Evolutionary conservation across 306 rosid genomes (phyloP).

Genomic region (Luffa acutangula): DNA sequence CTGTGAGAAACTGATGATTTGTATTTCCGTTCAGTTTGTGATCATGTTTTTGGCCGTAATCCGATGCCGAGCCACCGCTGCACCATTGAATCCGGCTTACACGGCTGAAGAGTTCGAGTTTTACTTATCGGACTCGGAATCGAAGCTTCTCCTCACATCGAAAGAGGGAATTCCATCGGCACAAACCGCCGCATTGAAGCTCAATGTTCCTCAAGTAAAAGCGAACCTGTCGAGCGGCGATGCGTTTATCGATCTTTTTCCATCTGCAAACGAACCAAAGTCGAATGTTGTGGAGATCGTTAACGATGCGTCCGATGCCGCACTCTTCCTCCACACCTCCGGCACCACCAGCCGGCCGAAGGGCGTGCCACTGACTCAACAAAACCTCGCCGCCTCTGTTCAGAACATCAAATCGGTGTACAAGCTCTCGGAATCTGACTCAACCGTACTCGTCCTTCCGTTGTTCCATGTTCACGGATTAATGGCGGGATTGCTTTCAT

Average conservation of each 20-base stretch:
- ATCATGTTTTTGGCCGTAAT: slow-evolving; percentile 70
- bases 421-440: slow-evolving; percentile 58
- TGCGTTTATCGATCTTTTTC: slow-evolving; percentile 18
- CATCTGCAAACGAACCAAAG: slow-evolving; percentile 7
- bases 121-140: slow-evolving; percentile 62
- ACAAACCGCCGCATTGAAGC: slow-evolving; percentile 48
- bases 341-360: slow-evolving; percentile 95
- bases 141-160: slow-evolving; percentile 62
- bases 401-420: slow-evolving; percentile 61
- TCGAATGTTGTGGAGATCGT: slow-evolving; percentile 5
- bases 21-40: slow-evolving; percentile 31
- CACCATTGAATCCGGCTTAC: slow-evolving; percentile 78
- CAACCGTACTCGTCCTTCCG: slow-evolving; percentile 76
- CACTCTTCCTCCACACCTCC: slow-evolving; percentile 92
- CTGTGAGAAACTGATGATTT: neutral
- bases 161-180: slow-evolving; percentile 38
- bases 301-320: slow-evolving; percentile 58
- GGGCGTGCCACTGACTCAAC: slow-evolving; percentile 81
- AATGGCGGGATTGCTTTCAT: slow-evolving; percentile 53
- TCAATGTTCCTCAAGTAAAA: slow-evolving; percentile 35
- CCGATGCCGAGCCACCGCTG: slow-evolving; percentile 73
- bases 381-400: slow-evolving; percentile 59
- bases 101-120: slow-evolving; percentile 83
- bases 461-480: slow-evolving; percentile 82
- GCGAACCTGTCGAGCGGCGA: slow-evolving; percentile 25